These are phyloP conservation scores for Neurospora sp. DNA, from an alignment of 495 filamentous ascomycete species.

Conservation along the genomic window DNA sequence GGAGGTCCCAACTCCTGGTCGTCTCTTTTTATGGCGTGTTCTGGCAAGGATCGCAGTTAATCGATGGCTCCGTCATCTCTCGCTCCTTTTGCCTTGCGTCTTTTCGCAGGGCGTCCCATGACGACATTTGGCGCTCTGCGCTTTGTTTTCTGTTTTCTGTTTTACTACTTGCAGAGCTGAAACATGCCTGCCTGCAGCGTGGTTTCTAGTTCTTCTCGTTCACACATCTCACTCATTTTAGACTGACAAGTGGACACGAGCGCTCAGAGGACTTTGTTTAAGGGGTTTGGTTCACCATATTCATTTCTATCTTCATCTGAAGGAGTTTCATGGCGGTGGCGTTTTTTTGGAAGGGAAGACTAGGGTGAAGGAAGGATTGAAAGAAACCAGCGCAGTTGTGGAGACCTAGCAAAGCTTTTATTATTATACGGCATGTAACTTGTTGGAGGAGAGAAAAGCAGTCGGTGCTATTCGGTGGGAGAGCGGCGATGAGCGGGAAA, in stretches of 20 bases:
- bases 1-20: not conserved
- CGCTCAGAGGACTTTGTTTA: not conserved
- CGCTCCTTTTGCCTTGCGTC: not conserved
- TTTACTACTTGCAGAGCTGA: not conserved
- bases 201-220: not conserved
- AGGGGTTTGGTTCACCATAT: not conserved
- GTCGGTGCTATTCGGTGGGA: not conserved
- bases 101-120: not conserved
- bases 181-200: not conserved
- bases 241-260: not conserved
- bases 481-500: not conserved
- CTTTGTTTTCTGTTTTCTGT: not conserved
- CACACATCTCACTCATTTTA: not conserved
- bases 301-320: not conserved
- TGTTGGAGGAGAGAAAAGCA: not conserved
- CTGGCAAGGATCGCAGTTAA: not conserved
- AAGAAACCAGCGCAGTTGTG: not conserved
- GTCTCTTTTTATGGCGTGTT: not conserved
- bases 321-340: not conserved
- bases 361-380: not conserved
- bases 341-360: not conserved
- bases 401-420: not conserved
- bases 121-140: not conserved
- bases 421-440: not conserved
- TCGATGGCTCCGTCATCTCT: not conserved